Evolutionary conservation across 2,329 filamentous ascomycete species (phyloP).

Genomic region (Xylaria sp.): DNA sequence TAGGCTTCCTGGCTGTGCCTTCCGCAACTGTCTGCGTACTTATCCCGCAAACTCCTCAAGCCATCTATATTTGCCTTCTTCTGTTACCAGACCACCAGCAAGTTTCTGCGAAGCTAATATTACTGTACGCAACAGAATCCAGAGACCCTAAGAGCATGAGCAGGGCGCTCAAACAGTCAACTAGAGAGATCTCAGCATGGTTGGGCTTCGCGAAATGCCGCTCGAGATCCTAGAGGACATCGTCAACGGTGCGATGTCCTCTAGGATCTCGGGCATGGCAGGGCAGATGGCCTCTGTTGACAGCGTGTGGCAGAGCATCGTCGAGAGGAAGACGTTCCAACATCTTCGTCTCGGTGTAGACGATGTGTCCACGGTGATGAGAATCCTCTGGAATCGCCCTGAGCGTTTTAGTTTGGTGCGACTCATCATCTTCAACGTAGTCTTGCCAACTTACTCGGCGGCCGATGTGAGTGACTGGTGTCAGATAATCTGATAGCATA

Average conservation of each 20-base stretch:
- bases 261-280: neutral
- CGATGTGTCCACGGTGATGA: neutral
- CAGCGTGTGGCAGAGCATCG: constrained; percentile 20
- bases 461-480: constrained; percentile 10
- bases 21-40: neutral
- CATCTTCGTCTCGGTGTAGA: neutral
- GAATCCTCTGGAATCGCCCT: neutral
- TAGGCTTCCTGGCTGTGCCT: neutral
- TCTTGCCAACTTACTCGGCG: constrained; percentile 13
- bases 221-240: constrained; percentile 30
- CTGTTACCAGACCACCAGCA: neutral
- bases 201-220: constrained; percentile 15
- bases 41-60: neutral
- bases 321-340: constrained; percentile 23
- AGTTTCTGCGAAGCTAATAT: neutral
- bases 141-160: neutral
- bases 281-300: constrained; percentile 23
- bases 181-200: constrained; percentile 6
- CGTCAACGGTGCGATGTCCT: constrained; percentile 14
- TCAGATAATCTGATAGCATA: neutral
- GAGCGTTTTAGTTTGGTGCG: constrained; percentile 28
- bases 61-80: neutral
- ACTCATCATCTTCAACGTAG: constrained; percentile 3
- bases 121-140: neutral
- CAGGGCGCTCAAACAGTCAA: neutral